Percentiles rank a stretch among this genome's conserved stretches.
phyloP scores from a whole-genome alignment of 345 rosid genomes.

The Citrus hindsii region DNA sequence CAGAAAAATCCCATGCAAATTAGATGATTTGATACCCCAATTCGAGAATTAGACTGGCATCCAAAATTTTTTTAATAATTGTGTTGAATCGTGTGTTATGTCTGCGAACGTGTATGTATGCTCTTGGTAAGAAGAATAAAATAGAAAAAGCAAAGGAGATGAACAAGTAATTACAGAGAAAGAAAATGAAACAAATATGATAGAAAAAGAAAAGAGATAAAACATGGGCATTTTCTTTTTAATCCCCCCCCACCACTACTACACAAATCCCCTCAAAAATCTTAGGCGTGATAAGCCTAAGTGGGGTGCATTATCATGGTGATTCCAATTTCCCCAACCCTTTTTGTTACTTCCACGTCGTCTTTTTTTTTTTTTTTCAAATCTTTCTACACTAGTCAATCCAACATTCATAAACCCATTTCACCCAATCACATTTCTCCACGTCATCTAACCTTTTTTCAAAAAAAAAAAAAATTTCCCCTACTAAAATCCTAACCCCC shows the following conservation, averaged over 20 bases:
- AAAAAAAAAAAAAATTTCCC: not conserved
- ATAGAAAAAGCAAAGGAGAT: not conserved
- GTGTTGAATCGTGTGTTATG: too few species aligned
- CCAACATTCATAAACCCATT: conserved; percentile 22
- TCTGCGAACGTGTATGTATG: too few species aligned
- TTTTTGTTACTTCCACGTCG: conserved; percentile 19
- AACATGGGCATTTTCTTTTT: conserved; percentile 23
- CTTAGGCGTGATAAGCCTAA: conserved; percentile 77
- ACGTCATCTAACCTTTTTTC: conserved; percentile 29
- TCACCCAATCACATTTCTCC: conserved; percentile 41
- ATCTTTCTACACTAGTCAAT: conserved; percentile 42
- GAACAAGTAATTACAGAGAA: not conserved
- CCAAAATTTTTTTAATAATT: too few species aligned
- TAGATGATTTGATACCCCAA: not conserved
- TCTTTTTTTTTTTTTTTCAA: not conserved
- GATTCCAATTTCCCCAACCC: conserved; percentile 27
- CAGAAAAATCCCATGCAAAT: not conserved
- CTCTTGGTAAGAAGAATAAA: not conserved
- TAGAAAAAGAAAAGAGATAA: not conserved
- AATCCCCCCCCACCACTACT: conserved; percentile 21
- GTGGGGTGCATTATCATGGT: conserved; percentile 94
- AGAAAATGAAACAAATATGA: not conserved
- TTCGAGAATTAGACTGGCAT: too few species aligned
- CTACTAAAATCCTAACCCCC: conserved; percentile 23
- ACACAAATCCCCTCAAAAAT: conserved; percentile 59